Base-by-base conservation (phyloP, 2,329 filamentous ascomycete species). In the Neofusicoccum kwambonambiense region DNA sequence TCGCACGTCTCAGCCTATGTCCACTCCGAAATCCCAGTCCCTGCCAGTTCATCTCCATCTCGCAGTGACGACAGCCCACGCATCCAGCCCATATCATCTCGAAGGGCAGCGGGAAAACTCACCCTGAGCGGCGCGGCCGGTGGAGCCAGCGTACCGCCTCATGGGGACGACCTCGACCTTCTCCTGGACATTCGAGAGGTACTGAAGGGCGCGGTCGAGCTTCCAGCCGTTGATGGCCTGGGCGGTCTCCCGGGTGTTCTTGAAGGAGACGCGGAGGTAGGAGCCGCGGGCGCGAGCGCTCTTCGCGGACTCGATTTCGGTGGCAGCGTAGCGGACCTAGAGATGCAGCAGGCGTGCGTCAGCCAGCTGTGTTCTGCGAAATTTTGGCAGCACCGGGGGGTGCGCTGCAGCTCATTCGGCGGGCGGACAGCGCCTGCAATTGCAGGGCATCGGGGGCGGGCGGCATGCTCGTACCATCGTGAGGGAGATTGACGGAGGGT, bases 201-300 rank as follows among this genome's bases (percentile, higher is more conserved):
- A 99, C 80, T 89, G 89, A 75, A 97, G 85, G 78, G 95, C 95
- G 80, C 95, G 93, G 84, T 92, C 87, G 79, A 98, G 82, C 87
- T 97, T 97, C 93, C 93, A 97, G 84, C 94, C 94, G 85, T 95
- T 98, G 89, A 99, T 97, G 78, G 93, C 93, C 87, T 98, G 95
- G 72, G 96, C 95, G 74, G 94, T 97, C 88, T 99, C 96, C 80
- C 95, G 93, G 81, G 95, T 99, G 90, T 99, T 99, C 90, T 99
- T 99, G 92, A 97, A 99, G 76, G 92, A 96, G 77, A 98, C 94
- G 81, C 95, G 93, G 78, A 99, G 91, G 88, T 98, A 99, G 82
- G 93, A 93, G 84, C 96, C 95, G 84, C 95, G 93, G 80, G 94
- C 91, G 86, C 94, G 92, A 83, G 95, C 95, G 85, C 92, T 96